Evolutionary conservation across 768 basidiomycete species (phyloP).

Genomic region (Russula foetens): DNA sequence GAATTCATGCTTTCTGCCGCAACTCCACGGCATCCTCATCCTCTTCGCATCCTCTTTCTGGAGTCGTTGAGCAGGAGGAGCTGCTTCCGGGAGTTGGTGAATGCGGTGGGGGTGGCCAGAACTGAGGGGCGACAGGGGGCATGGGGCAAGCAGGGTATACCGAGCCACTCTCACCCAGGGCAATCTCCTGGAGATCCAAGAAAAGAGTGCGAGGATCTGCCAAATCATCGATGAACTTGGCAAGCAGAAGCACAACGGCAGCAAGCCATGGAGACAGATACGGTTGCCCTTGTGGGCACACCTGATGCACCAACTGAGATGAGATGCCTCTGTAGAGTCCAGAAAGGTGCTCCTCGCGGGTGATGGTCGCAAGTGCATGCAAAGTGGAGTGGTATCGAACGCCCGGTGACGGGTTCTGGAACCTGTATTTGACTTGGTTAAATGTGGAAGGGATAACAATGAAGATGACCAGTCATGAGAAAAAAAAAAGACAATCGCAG

Average conservation of each 20-base stretch:
- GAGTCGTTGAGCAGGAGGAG: background rate
- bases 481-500: background rate
- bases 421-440: conserved; percentile 64
- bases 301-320: conserved; percentile 62
- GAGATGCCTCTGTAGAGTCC: conserved; percentile 72
- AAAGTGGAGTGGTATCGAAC: conserved; percentile 52
- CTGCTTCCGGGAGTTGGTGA: conserved; percentile 1
- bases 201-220: conserved; percentile 59
- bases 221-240: conserved; percentile 53
- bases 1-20: conserved; percentile 20
- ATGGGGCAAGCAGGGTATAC: conserved; percentile 40
- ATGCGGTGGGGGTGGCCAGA: conserved; percentile 12
- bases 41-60: background rate
- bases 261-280: conserved; percentile 40
- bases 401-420: conserved; percentile 57
- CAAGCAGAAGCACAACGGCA: conserved; percentile 47
- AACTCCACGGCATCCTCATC: background rate
- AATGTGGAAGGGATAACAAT: background rate
- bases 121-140: background rate
- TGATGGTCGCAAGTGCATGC: conserved; percentile 59
- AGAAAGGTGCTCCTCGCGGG: conserved; percentile 57
- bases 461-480: background rate
- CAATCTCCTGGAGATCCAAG: conserved; percentile 65
- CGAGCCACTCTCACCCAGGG: conserved; percentile 75
- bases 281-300: no score